phyloP scores from a whole-genome alignment of 768 basidiomycete genomes.

The Candolleomyces aberdarensis region DNA sequence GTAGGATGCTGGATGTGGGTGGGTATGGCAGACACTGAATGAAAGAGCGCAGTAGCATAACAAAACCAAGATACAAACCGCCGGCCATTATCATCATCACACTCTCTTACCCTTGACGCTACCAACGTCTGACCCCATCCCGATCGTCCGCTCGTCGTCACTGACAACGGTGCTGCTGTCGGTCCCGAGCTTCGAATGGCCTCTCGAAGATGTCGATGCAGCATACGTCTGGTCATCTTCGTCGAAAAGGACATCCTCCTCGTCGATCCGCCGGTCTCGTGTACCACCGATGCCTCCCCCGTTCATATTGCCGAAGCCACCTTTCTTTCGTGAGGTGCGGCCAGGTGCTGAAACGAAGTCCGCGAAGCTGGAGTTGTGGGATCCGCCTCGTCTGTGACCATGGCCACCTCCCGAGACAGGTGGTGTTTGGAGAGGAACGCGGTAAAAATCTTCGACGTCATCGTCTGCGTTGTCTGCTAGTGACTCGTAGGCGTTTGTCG shows the following conservation, averaged over 20 bases:
- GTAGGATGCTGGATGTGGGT: not conserved
- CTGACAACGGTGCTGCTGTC: slow-evolving; percentile 36
- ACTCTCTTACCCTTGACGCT: not conserved
- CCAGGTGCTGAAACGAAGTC: slow-evolving; percentile 63
- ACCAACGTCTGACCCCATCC: not conserved
- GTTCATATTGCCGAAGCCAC: slow-evolving; percentile 16
- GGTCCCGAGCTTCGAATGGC: slow-evolving; percentile 42
- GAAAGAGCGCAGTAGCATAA: not conserved
- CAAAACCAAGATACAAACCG: not conserved
- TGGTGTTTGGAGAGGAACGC: slow-evolving; percentile 54
- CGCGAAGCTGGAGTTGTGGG: slow-evolving; percentile 48
- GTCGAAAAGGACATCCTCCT: slow-evolving; percentile 63
- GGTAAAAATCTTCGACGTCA: slow-evolving; percentile 66
- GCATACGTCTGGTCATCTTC: slow-evolving; percentile 49
- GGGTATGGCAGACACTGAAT: not conserved
- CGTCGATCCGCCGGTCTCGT: slow-evolving; percentile 37
- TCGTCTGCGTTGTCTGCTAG: slow-evolving; percentile 60
- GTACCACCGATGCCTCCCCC: slow-evolving; percentile 9
- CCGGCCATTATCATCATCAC: not conserved
- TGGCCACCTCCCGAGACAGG: slow-evolving; percentile 21
- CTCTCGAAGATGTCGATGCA: slow-evolving; percentile 38
- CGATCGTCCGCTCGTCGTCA: slow-evolving; percentile 33
- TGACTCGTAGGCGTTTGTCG: slow-evolving; percentile 33
- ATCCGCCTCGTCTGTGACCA: slow-evolving; percentile 28
- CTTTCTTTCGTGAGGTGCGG: slow-evolving; percentile 25